phyloP scores from a whole-genome alignment of 306 rosid genomes.

The Quillaja saponaria region DNA sequence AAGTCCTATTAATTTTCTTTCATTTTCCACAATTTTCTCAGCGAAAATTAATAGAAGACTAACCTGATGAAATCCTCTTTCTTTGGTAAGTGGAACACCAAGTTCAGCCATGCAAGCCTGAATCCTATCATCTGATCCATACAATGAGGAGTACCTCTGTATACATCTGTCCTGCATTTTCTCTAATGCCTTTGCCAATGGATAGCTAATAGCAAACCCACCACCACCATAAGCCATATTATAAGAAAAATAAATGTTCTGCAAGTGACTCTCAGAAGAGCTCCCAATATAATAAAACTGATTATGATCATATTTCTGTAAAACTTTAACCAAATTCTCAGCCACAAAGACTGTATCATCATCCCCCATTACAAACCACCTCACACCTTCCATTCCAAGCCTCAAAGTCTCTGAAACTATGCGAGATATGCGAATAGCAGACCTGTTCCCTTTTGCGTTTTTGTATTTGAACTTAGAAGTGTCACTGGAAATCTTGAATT shows the following conservation, averaged over 20 bases:
- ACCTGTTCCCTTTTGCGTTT: conserved; percentile 48
- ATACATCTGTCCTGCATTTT: conserved; percentile 72
- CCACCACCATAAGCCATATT: conserved; percentile 81
- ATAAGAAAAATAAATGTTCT: conserved; percentile 63
- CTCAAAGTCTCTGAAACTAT: conserved; percentile 62
- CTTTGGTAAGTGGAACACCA: conserved; percentile 76
- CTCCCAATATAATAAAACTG: conserved; percentile 70
- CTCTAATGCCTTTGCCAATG: conserved; percentile 57
- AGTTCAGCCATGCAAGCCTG: conserved; percentile 86
- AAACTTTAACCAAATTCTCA: conserved; percentile 57
- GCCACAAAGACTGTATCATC: conserved; percentile 67
- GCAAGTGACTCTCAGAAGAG: conserved; percentile 69
- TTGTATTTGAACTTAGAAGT: conserved; percentile 56
- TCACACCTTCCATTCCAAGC: conserved; percentile 45
- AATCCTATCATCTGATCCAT: conserved; percentile 72
- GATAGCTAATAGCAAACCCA: conserved; percentile 70
- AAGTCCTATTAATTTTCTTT: no score
- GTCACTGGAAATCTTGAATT: conserved; percentile 46
- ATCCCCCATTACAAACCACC: conserved; percentile 87
- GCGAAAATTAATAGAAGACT: conserved; percentile 6
- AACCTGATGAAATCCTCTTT: conserved; percentile 80
- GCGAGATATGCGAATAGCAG: conserved; percentile 67
- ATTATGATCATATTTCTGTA: conserved; percentile 63
- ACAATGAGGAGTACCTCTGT: conserved; percentile 56
- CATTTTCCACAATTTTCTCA: no score